Evolutionary conservation across 176 grass and related monocot genomes (phyloP), one percentile per base, ranked within the genome.

Genomic region (Oryza glumipatula): DNA sequence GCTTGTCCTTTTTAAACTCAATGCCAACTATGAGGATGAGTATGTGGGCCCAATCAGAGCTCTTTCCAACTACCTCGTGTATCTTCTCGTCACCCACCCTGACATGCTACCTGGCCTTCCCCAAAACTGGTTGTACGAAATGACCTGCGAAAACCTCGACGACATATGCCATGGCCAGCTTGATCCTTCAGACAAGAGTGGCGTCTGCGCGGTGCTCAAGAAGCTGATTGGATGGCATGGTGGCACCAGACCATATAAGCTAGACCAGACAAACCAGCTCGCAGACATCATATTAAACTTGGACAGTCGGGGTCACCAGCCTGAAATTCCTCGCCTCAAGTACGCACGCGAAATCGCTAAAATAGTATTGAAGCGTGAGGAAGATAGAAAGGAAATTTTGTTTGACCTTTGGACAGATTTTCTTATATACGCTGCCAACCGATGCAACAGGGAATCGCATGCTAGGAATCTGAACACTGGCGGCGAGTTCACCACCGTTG

Each of bases 101-200:
- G 10, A 72, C 51, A 72, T 82, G 79, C 9, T 72, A 9, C 80
- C 80, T 5, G 69, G 80, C 36, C 83, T 80, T 66, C 26, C 80
- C 9, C 78, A 80, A 19, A 61, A 19, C 7, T 48, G 68, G 26
- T 1, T 84, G 72, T 73, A 82, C 10, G 6, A 21, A 14, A 22
- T 0, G 30, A 73, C 68, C 23, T 61, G 80, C 12, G 0, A 3
- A 1, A 67, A 67, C 49, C 44, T 74, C 17, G 39, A 0, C 2
- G 2, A 54, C n/a, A n/a, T n/a, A n/a, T 76, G 48, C 26, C 3
- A 3, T 1, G 2, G 35, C 35, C 35, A 36, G 4, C 0, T 21
- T 2, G 26, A 0, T 64, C 14, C 5, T 64, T 12, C n/a, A 14
- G 14, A 1, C 7, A 7, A 1, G 7, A 41, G 7, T 41, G 39